Evolutionary conservation across 495 filamentous ascomycete species (phyloP), one percentile per base, ranked within the genome.

Genomic region (Paragyromitra xinjiangensis): DNA sequence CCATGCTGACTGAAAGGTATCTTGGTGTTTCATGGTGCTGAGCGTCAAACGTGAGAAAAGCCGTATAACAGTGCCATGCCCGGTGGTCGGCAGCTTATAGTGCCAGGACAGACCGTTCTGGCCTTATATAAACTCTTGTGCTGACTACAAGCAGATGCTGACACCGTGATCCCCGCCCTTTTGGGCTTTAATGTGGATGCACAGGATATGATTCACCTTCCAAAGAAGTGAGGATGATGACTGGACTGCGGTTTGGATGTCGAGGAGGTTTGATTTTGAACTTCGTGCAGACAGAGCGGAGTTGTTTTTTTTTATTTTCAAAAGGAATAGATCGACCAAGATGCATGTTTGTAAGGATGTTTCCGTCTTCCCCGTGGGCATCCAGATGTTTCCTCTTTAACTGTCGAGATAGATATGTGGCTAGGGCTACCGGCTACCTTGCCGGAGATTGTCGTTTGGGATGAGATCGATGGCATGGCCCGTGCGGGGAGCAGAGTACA

Each of bases 391-490:
- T 55, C 6, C n/a, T 7, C 42, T 53, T 45, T 39, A 58, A 44
- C n/a, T 58, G 22, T 14, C 44, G 12, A 12, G 44, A 19, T 9
- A 51, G 16, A 58, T 37, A 42, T 37, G 1, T n/a, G 22, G 39
- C 73, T 70, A 75, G 73, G 72, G 66, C 64, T 71, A 44, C 56
- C 56, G 73, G 66, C 45, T 63, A n/a, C 56, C 40, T 56, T 55
- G 42, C 73, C 66, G 73, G 73, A 75, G 65, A 75, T 75, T 75
- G 59, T 40, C 55, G 19, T 40, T 59, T 75, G 71, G 72, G 72
- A 75, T 75, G 73, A 76, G 73, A 71, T 76, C 73, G 73, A 71
- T 76, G 73, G 61, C 56, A 37, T 70, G 72, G 64, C 40, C 64
- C 58, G 72, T 62, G 72, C 26, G 0, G 26, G 29, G 53, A 9